Conservation (phyloP, 1,284 basidiomycete genomes). For the Moesziomyces sp. region DNA sequence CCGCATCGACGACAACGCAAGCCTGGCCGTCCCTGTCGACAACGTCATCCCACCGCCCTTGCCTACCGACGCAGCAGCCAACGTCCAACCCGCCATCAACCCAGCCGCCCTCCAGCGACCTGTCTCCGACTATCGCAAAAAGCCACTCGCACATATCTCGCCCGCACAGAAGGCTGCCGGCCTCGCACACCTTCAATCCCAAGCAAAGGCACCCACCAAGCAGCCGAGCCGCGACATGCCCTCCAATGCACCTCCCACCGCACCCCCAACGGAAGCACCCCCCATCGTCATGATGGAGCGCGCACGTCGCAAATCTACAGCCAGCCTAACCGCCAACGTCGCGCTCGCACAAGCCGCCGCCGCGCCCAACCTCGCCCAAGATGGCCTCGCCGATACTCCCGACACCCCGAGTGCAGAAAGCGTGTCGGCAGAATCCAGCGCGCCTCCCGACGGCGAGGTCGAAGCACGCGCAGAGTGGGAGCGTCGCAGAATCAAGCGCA, state of each 20-base stretch:
- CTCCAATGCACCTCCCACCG: slow-evolving; percentile 10
- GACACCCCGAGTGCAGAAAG: slow-evolving; percentile 41
- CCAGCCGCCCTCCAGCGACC: slow-evolving; percentile 41
- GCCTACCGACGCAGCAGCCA: slow-evolving; percentile 26
- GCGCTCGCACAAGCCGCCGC: slow-evolving; percentile 33
- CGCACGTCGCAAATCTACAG: slow-evolving; percentile 41
- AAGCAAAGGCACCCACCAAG: slow-evolving; percentile 22
- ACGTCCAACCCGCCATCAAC: slow-evolving; percentile 15
- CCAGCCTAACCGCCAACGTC: slow-evolving; percentile 38
- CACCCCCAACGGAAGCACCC: slow-evolving; percentile 25
- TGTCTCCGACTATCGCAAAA: slow-evolving; percentile 56
- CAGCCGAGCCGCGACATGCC: slow-evolving; percentile 15
- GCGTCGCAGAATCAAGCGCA: slow-evolving; percentile 54
- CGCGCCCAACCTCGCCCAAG: slow-evolving; percentile 1
- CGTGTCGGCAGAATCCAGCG: slow-evolving; percentile 51
- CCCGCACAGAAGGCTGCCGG: slow-evolving; percentile 47
- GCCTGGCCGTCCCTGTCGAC: slow-evolving; percentile 19
- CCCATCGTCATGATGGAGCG: slow-evolving; percentile 35
- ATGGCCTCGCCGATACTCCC: slow-evolving; percentile 13
- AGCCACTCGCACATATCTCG: slow-evolving; percentile 49
- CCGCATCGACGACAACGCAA: background rate
- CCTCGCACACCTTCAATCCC: slow-evolving; percentile 38
- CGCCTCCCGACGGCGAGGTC: slow-evolving; percentile 64
- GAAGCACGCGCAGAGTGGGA: slow-evolving; percentile 66
- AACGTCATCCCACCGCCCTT: slow-evolving; percentile 54